Evolutionary conservation across 768 basidiomycete species (phyloP).

Genomic region (Tylopilus vinaceipallidus): DNA sequence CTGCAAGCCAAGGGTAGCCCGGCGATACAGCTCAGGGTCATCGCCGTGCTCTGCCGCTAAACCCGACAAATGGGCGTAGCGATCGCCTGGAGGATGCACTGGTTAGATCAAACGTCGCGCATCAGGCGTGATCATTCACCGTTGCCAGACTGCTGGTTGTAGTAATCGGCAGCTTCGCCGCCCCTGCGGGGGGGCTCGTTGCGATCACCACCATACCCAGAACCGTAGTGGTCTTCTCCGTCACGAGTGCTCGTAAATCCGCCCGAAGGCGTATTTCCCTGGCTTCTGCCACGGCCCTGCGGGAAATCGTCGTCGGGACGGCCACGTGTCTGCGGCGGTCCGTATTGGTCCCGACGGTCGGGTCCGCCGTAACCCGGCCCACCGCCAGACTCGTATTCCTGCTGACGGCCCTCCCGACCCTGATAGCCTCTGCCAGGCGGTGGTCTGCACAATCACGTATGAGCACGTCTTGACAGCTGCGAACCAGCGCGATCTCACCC

Average conservation of each 20-base stretch:
- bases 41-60: slow-evolving; percentile 18
- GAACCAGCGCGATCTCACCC: slow-evolving; percentile 7
- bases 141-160: slow-evolving; percentile 14
- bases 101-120: slow-evolving; percentile 2
- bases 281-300: slow-evolving; percentile 1
- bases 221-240: slow-evolving; percentile 6
- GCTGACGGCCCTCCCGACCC: neutral
- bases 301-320: slow-evolving; percentile 8
- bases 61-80: slow-evolving; percentile 15
- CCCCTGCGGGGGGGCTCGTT: slow-evolving; percentile 11
- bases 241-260: slow-evolving; percentile 14
- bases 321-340: slow-evolving; percentile 3
- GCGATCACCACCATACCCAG: slow-evolving; percentile 8
- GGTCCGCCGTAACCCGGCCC: neutral
- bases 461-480: neutral
- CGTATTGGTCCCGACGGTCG: slow-evolving; percentile 15
- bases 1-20: slow-evolving; percentile 23
- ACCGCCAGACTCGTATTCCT: slow-evolving; percentile 7
- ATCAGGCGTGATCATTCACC: too few relatives aligned
- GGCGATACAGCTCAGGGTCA: slow-evolving; percentile 19
- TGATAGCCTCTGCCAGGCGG: slow-evolving; percentile 7
- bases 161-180: slow-evolving; percentile 21
- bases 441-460: slow-evolving; percentile 2
- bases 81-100: slow-evolving; percentile 7
- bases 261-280: slow-evolving; percentile 15